Evolutionary conservation across 73 alveolate genomes (phyloP), one percentile per base, ranked within the genome.

Genomic region (Paramecium caudatum): DNA sequence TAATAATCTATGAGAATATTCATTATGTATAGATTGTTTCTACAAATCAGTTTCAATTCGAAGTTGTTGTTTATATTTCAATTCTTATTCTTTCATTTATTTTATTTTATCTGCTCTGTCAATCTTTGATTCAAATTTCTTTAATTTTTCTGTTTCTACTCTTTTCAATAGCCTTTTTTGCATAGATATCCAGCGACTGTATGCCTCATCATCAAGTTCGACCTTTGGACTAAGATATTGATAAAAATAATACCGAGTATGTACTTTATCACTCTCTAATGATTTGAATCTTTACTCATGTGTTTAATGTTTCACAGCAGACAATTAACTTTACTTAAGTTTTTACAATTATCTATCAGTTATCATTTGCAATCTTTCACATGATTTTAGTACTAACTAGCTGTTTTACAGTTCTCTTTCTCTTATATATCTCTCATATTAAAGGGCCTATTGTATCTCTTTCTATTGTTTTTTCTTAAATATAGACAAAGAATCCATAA

Each of bases 321-420:
- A 19, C 23, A 55, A 7, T 25, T 55, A 19, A 4, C 78, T 55
- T 9, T 10, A 5, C 30, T 21, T 55, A 16, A 55, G 9, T 55
- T 55, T 55, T 23, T 55, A 25, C 45, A 55, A 2, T 55, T 55
- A 55, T 55, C 80, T 55, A 55, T 55, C 80, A 7, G 80, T 27
- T 17, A 55, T 10, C 80, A 55, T 55, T 55, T 23, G n/a, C 46
- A 55, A 10, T 27, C 80, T 55, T 55, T 55, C 46, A 55, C 46
- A 55, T 27, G 46, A 55, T 55, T 23, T 55, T 21, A 23, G 30
- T 1, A 55, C 27, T 5, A 21, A 10, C 30, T 55, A 6, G 30
- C 80, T 55, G 23, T 50, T 55, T 55, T 55, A 10, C 30, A 55
- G 30, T 23, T 55, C 46, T 25, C 30, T 55, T 3, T 19, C 30